Evolutionary conservation across 192 early-diverging fungal species (phyloP).

Genomic region (Powellomyces hirtus): DNA sequence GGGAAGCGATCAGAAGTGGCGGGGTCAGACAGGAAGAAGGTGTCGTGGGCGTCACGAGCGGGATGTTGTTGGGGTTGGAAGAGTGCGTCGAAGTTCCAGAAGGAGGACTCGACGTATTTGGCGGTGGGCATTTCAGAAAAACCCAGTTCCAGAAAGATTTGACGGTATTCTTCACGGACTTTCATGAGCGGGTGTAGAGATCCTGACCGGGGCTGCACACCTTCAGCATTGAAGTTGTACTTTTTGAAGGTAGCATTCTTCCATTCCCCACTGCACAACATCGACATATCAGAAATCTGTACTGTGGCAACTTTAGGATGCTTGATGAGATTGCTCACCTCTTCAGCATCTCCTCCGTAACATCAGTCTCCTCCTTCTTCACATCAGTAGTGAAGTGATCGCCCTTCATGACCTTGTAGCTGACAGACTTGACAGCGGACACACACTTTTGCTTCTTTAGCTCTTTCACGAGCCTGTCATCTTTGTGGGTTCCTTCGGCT

Average conservation of each 20-base stretch:
- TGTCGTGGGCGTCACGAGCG: conserved; percentile 64
- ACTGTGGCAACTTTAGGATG: too few relatives aligned
- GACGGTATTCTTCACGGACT: conserved; percentile 96
- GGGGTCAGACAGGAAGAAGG: conserved; percentile 64
- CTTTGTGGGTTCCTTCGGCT: conserved; percentile 52
- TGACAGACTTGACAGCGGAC: conserved; percentile 42
- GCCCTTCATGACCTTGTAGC: conserved; percentile 86
- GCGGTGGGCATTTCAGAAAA: conserved; percentile 99
- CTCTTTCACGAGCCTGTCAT: conserved; percentile 66
- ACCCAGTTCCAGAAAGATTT: conserved; percentile 98
- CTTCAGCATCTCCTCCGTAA: conserved; percentile 90
- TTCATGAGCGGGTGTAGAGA: conserved; percentile 98
- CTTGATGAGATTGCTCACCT: too few relatives aligned
- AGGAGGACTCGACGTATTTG: conserved; percentile 93
- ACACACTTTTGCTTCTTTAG: conserved; percentile 54
- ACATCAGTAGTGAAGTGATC: conserved; percentile 81
- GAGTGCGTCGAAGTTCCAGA: conserved; percentile 99
- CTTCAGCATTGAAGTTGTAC: conserved; percentile 95
- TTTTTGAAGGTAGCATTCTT: conserved; percentile 93
- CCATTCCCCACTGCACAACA: conserved; percentile 77
- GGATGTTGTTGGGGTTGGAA: conserved; percentile 99
- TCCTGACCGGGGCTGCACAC: conserved; percentile 77
- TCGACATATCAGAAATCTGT: not conserved
- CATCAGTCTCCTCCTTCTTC: conserved; percentile 88
- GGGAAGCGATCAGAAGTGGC: conserved; percentile 74